Percentiles rank a stretch among this genome's conserved stretches.
Evolutionary conservation across 192 early-diverging fungal genomes (phyloP).

Genomic region (Chytriomyces sp.): DNA sequence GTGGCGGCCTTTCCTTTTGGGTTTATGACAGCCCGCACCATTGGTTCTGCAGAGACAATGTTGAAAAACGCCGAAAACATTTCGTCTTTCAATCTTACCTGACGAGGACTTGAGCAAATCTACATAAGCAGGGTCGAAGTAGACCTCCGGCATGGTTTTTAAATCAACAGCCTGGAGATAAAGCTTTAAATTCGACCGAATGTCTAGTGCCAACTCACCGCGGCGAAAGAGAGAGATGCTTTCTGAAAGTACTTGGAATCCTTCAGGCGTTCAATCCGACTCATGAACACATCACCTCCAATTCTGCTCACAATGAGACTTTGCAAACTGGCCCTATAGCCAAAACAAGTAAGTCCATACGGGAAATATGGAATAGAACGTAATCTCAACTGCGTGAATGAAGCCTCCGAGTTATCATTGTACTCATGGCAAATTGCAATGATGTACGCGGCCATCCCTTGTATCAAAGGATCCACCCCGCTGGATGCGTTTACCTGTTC

Average conservation of each 20-base stretch:
- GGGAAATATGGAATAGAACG: not conserved
- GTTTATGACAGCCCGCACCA: constrained; percentile 29
- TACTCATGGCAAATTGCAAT: constrained; percentile 86
- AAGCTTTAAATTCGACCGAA: constrained; percentile 5
- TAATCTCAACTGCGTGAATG: constrained; percentile 64
- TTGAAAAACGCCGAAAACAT: not conserved
- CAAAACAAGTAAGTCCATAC: not conserved
- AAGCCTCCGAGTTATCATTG: constrained; percentile 78
- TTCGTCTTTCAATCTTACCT: no score
- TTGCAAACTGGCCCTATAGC: constrained; percentile 70
- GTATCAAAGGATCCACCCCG: constrained; percentile 79
- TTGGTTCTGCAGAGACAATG: constrained; percentile 24
- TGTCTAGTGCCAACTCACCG: constrained; percentile 9
- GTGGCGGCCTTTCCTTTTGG: constrained; percentile 18
- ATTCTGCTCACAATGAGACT: constrained; percentile 84
- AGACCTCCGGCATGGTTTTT: constrained; percentile 63
- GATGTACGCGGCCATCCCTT: constrained; percentile 87
- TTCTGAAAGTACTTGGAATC: constrained; percentile 82
- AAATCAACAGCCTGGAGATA: constrained; percentile 24
- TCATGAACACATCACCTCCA: constrained; percentile 82
- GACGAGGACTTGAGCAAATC: constrained; percentile 81
- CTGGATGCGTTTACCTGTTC: constrained; percentile 88
- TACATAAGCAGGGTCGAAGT: constrained; percentile 82
- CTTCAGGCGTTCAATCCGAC: constrained; percentile 79
- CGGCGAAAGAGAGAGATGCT: constrained; percentile 60